Conservation (phyloP, 2,329 filamentous ascomycete species). For the Lachnellula occidentalis region DNA sequence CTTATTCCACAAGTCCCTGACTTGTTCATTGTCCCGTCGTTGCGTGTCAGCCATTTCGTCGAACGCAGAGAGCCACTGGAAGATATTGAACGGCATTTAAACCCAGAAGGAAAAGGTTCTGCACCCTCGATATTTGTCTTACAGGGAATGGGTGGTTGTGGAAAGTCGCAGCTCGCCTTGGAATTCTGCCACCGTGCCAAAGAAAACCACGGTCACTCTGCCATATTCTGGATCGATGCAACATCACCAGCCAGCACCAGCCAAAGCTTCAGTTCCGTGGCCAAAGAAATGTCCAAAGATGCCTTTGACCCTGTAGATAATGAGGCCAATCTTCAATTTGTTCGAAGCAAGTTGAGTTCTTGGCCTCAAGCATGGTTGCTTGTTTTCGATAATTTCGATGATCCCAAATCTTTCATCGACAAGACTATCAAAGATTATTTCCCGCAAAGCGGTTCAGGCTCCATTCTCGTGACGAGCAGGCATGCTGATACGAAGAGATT, state of each 20-base stretch:
- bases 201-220: background rate
- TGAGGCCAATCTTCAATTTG: conserved; percentile 3
- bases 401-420: conserved; percentile 6
- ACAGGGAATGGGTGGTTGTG: conserved; percentile 17
- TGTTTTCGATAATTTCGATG: conserved; percentile 24
- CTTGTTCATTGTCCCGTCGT: conserved; percentile 5
- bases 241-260: conserved; percentile 3
- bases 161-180: conserved; percentile 22
- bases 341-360: conserved; percentile 3
- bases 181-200: conserved; percentile 15
- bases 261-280: conserved; percentile 13
- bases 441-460: conserved; percentile 1
- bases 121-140: conserved; percentile 11
- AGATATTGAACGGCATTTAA: background rate
- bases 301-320: background rate
- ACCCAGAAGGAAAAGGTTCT: background rate
- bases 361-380: conserved; percentile 17
- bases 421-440: conserved; percentile 10
- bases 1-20: background rate
- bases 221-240: conserved; percentile 24
- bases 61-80: background rate
- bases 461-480: conserved; percentile 14
- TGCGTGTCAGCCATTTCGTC: conserved; percentile 7
- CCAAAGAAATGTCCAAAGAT: conserved; percentile 6
- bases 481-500: conserved; percentile 3